Percentiles rank a stretch among this genome's conserved stretches.
Conservation (phyloP, 345 rosid genomes). For the Isatis tinctoria region DNA sequence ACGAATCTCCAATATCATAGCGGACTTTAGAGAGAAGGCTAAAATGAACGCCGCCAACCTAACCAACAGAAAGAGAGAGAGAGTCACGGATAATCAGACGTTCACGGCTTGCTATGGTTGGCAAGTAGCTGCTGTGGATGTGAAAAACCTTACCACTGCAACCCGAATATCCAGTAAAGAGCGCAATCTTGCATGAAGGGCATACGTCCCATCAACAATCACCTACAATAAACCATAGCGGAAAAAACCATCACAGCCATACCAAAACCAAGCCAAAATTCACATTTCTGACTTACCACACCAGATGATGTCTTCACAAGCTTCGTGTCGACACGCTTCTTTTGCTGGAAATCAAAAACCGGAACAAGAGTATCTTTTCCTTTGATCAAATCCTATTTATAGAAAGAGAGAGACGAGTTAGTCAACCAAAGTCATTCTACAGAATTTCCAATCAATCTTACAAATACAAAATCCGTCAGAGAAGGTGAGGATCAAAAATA, state of each 20-base stretch:
- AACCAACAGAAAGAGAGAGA: constrained; percentile 25
- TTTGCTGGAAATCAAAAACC: constrained; percentile 86
- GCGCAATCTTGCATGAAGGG: constrained; percentile 87
- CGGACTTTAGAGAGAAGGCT: constrained; percentile 97
- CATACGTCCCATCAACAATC: constrained; percentile 97
- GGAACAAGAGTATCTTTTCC: constrained; percentile 77
- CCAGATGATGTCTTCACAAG: constrained; percentile 64
- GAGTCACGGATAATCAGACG: background rate
- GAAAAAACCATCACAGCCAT: constrained; percentile 7
- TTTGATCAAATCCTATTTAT: constrained; percentile 62
- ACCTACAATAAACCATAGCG: constrained; percentile 45
- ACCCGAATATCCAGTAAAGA: constrained; percentile 98
- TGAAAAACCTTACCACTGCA: constrained; percentile 71
- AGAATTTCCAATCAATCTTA: background rate
- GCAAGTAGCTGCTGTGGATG: constrained; percentile 7
- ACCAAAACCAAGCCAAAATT: constrained; percentile 2
- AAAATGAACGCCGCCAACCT: constrained; percentile 99
- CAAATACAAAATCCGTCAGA: background rate
- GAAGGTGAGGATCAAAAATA: too few relatives aligned
- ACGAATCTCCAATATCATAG: constrained; percentile 92
- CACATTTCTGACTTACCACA: constrained; percentile 52
- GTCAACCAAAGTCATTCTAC: constrained; percentile 4
- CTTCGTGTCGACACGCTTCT: constrained; percentile 56
- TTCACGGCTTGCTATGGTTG: background rate
- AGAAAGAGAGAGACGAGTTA: constrained; percentile 18